phyloP scores from a whole-genome alignment of 441 rosid genomes.

The Pelargonium cotyledonis region DNA sequence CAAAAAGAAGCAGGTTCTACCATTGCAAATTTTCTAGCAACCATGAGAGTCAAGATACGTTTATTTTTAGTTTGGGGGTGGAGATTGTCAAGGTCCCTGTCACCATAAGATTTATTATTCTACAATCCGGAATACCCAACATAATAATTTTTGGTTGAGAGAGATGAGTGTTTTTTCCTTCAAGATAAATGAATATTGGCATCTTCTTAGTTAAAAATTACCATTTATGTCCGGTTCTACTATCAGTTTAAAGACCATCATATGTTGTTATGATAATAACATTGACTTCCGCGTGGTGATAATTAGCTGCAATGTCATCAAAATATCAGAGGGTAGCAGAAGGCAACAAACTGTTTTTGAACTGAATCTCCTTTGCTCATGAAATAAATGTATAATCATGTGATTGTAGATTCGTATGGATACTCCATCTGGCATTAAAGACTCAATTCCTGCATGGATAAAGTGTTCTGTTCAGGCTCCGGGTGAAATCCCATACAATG shows the following conservation, averaged over 20 bases:
- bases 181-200: no score
- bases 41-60: no score
- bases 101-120: no score
- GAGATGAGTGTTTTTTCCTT: no score
- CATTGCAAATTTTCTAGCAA: no score
- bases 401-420: constrained; percentile 80
- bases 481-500: constrained; percentile 88
- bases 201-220: no score
- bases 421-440: constrained; percentile 89
- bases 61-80: no score
- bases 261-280: background rate
- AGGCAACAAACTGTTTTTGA: constrained; percentile 11
- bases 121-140: no score
- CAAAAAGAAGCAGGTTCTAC: no score
- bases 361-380: constrained; percentile 5
- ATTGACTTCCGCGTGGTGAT: background rate
- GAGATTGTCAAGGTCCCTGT: no score
- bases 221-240: no score
- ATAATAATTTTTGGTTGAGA: no score
- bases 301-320: background rate
- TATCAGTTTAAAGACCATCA: background rate
- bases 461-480: constrained; percentile 90
- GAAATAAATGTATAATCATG: constrained; percentile 18
- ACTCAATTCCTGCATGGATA: constrained; percentile 99
- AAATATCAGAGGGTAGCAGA: background rate